Conservation (phyloP, 345 rosid species). For the Zanthoxylum bungeanum region DNA sequence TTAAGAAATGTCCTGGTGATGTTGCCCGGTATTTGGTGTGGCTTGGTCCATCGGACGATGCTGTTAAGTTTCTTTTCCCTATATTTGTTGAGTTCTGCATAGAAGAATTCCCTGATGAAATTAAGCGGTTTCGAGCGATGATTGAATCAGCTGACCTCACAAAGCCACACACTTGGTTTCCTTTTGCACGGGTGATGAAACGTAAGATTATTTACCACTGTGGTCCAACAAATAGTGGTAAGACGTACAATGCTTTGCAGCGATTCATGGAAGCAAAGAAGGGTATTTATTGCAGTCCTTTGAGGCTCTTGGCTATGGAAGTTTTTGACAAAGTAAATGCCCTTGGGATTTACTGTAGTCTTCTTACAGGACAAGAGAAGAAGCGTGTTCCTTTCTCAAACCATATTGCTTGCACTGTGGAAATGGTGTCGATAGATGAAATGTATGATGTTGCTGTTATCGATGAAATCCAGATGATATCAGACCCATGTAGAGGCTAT, state of each 20-base stretch:
- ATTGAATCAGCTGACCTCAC: constrained; percentile 81
- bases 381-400: constrained; percentile 73
- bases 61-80: constrained; percentile 78
- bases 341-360: constrained; percentile 84
- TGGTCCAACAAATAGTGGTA: constrained; percentile 97
- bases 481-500: constrained; percentile 70
- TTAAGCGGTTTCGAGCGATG: constrained; percentile 57
- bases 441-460: constrained; percentile 87
- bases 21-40: constrained; percentile 45
- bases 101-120: constrained; percentile 71
- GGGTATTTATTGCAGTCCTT: constrained; percentile 89
- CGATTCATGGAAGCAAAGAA: constrained; percentile 85
- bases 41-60: constrained; percentile 63
- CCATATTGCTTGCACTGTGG: constrained; percentile 88
- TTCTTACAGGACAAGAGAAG: constrained; percentile 88
- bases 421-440: constrained; percentile 82
- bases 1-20: constrained; percentile 44
- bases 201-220: constrained; percentile 86
- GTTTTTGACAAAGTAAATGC: constrained; percentile 97
- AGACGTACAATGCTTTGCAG: constrained; percentile 88
- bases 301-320: constrained; percentile 96
- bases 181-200: constrained; percentile 90
- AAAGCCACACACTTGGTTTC: constrained; percentile 89
- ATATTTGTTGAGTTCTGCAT: constrained; percentile 82
- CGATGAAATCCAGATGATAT: constrained; percentile 93